These are phyloP conservation scores for Camellia oleifera DNA, from an alignment of 179 eudicot species.

Conservation along the genomic window DNA sequence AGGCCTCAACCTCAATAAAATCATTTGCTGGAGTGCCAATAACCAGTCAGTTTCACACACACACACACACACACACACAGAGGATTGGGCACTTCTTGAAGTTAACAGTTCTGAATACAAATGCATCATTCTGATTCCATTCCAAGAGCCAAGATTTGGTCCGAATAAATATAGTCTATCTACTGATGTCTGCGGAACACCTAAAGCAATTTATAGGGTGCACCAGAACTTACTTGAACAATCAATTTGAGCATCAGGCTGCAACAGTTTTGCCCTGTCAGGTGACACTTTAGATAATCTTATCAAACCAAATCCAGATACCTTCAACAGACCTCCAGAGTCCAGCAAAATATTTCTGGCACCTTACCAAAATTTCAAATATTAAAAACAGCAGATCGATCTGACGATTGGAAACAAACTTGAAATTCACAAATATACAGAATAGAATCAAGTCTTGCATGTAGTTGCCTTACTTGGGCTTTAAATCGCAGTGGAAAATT, in stretches of 20 bases:
- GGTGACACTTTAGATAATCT: constrained; percentile 67
- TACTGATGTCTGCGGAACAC: background rate
- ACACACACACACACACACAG: too few relatives aligned
- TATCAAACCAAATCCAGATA: constrained; percentile 87
- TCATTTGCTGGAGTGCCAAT: background rate
- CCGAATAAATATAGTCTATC: background rate
- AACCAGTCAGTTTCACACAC: constrained; percentile 6
- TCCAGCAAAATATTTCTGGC: constrained; percentile 99
- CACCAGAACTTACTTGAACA: constrained; percentile 54
- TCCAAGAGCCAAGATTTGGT: background rate
- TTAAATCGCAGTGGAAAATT: constrained; percentile 78
- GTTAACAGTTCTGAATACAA: background rate
- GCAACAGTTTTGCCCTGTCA: constrained; percentile 63
- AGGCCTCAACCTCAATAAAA: background rate
- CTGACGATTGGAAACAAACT: background rate
- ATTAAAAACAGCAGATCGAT: constrained; percentile 40
- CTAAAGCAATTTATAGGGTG: background rate
- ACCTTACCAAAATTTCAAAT: constrained; percentile 86
- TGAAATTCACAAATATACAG: constrained; percentile 10
- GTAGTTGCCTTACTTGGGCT: constrained; percentile 92
- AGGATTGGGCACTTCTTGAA: background rate
- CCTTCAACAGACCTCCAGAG: constrained; percentile 79
- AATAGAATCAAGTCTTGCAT: constrained; percentile 35
- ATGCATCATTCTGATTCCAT: background rate
- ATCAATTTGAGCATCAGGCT: constrained; percentile 48